phyloP scores from a whole-genome alignment of 2,329 filamentous ascomycete species.

The Verticillium albo-atrum region DNA sequence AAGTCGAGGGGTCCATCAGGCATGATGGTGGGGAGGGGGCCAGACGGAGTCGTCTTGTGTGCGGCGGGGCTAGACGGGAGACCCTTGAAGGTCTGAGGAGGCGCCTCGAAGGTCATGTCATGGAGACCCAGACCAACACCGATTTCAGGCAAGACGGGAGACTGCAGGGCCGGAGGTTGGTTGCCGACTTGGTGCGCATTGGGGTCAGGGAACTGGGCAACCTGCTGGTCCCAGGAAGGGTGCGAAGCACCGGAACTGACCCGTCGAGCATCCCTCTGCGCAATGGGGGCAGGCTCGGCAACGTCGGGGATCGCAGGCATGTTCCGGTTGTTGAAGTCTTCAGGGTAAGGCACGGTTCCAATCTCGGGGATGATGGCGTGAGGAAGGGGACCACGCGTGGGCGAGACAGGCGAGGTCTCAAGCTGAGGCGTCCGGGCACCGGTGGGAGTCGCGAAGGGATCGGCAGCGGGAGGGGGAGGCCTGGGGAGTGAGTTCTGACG shows the following conservation, averaged over 20 bases:
- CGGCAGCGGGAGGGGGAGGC: constrained; percentile 25
- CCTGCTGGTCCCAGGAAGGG: constrained; percentile 7
- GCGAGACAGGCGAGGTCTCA: constrained; percentile 11
- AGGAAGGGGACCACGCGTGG: constrained; percentile 5
- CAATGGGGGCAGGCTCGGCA: constrained; percentile 31
- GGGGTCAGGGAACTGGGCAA: neutral
- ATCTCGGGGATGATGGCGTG: constrained; percentile 33
- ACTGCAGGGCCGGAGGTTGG: neutral
- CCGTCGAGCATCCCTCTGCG: constrained; percentile 15
- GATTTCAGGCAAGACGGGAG: constrained; percentile 8
- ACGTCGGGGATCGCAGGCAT: constrained; percentile 25
- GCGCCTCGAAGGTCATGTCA: constrained; percentile 8
- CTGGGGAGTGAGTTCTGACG: constrained; percentile 40
- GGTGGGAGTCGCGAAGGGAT: constrained; percentile 31
- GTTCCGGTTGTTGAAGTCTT: constrained; percentile 12
- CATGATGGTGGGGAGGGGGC: constrained; percentile 3
- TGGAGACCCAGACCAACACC: constrained; percentile 13
- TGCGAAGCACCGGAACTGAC: constrained; percentile 5
- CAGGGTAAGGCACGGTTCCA: constrained; percentile 30
- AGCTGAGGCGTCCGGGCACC: constrained; percentile 9
- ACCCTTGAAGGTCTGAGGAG: constrained; percentile 10
- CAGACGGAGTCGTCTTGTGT: constrained; percentile 9
- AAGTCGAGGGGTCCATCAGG: constrained; percentile 20
- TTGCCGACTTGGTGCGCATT: neutral
- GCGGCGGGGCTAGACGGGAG: constrained; percentile 17